Conservation (phyloP, 169 alveolate genomes). For the Cryptosporidium sp. region DNA sequence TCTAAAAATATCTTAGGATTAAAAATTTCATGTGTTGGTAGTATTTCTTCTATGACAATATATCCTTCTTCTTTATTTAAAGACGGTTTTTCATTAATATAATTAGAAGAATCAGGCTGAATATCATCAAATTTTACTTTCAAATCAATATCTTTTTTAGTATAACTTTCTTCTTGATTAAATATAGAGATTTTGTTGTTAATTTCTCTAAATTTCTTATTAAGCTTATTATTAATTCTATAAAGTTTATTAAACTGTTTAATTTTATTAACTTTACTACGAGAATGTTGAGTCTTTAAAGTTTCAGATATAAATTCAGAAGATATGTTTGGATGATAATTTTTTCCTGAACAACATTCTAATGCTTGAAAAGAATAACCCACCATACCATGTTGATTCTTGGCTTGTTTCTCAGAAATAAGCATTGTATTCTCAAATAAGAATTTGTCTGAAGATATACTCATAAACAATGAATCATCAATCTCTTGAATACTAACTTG, state of each 20-base stretch:
- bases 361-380: not conserved
- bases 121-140: not conserved
- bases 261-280: slow-evolving; percentile 2
- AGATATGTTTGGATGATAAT: not conserved
- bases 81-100: not conserved
- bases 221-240: not conserved
- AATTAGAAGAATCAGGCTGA: not conserved
- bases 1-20: not conserved
- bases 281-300: not conserved
- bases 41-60: not conserved
- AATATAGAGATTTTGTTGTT: not conserved
- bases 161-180: not conserved
- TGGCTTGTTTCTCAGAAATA: not conserved
- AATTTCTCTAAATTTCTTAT: not conserved
- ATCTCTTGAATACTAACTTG: not conserved
- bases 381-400: not conserved
- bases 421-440: not conserved
- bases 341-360: not conserved
- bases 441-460: not conserved
- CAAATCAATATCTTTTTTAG: not conserved
- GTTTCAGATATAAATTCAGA: not conserved
- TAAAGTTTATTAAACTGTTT: not conserved
- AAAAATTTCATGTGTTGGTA: not conserved
- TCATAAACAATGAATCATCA: slow-evolving; percentile 3
- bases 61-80: not conserved